Evolutionary conservation across 148 eudicot species (phyloP), one percentile per base, ranked within the genome.

Genomic region (Nepenthes gracilis): DNA sequence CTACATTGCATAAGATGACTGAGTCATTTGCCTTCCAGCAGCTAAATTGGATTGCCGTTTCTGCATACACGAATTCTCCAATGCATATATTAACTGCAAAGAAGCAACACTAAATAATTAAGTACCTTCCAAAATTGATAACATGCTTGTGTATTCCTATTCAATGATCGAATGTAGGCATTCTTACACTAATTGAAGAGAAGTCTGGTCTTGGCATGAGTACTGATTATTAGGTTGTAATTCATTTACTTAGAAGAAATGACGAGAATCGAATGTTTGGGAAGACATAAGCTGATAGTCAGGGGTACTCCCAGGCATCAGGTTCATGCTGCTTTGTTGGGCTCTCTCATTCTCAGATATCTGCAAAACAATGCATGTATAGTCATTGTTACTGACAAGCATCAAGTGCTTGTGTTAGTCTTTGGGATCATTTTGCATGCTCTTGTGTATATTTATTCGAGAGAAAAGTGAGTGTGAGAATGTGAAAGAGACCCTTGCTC

Each of bases 311-410:
- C 90, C 96, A 0, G 97, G 97, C 90, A 88, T 88, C 77, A 92
- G 71, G 75, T 62, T 85, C 85, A 85, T 87, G 65, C 85, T 90
- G 61, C 82, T 85, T 68, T 82, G 90, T 52, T 85, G 92, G 13
- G 80, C 86, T 79, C 89, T 88, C 70, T 85, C 96, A 68, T 71
- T 86, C 71, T 93, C 96, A 48, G 91, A 81, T 58, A 88, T 88
- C 98, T 88, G 62, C 67, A 74, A 43, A 33, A 61, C 1, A 33
- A 4, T 2, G 1, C 1, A 32, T 33, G 23, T 34, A 53, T 43
- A 32, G 2, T 38, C 7, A 35, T 1, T 40, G 12, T 36, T 59
- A 7, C 35, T 47, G 47, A 48, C 33, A 43, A 12, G 36, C 0
- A 61, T 43, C 35, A 34, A 37, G 57, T 56, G 23, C 33, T 2